Conservation (phyloP, 345 rosid genomes). For the Eucalyptus pauciflora region DNA sequence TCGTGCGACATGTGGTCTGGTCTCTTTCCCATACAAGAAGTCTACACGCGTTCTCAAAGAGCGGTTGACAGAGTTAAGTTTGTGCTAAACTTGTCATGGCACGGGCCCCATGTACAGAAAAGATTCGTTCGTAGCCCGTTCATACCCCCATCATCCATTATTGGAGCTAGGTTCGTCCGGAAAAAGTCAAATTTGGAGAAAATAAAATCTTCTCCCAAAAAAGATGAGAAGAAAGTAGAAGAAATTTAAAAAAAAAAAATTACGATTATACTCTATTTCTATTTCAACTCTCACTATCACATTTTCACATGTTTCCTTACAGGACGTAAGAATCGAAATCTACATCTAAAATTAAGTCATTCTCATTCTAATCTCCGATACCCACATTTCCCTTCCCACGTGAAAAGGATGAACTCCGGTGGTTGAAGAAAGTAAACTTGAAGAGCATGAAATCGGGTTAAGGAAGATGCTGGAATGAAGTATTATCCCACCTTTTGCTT, state of each 20-base stretch:
- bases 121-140: not conserved
- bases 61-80: not conserved
- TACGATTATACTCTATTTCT: fast-evolving
- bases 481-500: not conserved
- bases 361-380: not conserved
- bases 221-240: not conserved
- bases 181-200: not conserved
- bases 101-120: not conserved
- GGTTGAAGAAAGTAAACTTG: too few relatives aligned
- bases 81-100: not conserved
- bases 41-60: not conserved
- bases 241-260: too few relatives aligned
- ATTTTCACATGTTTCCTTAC: fast-evolving
- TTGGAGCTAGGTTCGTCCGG: not conserved
- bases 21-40: not conserved
- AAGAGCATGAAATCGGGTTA: not conserved
- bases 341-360: fast-evolving
- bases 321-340: fast-evolving
- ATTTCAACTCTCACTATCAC: fast-evolving
- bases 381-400: too few relatives aligned
- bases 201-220: not conserved
- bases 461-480: not conserved
- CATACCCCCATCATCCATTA: not conserved
- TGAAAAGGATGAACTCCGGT: too few relatives aligned
- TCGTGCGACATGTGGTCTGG: not conserved